Base-by-base conservation (phyloP, 2,329 filamentous ascomycete genomes). In the Tothia fuscella region DNA sequence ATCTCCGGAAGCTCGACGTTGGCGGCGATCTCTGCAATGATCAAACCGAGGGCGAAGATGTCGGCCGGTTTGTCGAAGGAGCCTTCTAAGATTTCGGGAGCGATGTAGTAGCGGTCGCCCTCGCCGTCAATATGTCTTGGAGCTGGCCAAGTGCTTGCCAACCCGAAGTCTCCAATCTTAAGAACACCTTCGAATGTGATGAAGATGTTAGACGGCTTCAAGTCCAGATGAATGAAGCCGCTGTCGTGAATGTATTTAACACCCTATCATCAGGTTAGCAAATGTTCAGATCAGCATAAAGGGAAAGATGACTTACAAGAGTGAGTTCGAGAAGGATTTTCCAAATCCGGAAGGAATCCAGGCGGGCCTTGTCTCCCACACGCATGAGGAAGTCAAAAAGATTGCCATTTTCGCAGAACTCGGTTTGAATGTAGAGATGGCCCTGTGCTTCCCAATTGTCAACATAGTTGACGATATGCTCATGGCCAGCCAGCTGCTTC, bases 271-370 rank as follows among this genome's bases (percentile, higher is more conserved):
- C 45, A n/a, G 36, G 48, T 64, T 50, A 57, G 53, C 47, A 41
- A 56, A 46, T 14, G 13, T 30, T 56, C 47, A 36, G 3, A 41
- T 38, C 10, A 41, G 28, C 38, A 17, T 14, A n/a, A 29, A 17
- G 30, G 14, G 17, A n/a, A 14, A 10, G 5, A 5, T 16, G 16
- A 68, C 81, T 64, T 74, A 91, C 86, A 68, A 82, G 67, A 53
- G 80, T 74, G 45, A 94, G 63, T 59, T 98, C 91, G 31, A 94
- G 74, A 52, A 96, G 67, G 44, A 96, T 89, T 66, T 98, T 98
- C 86, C 91, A 98, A 60, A 96, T 95, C 47, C 91, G 77, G 64
- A 98, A 98, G 59, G 96, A 91, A 61, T 98, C 91, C 49, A 98
- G 65, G 51, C 89, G 76, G 35, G 86, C 88, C 56, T 83, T 86